These are phyloP conservation scores for Aspergillus glaucus DNA, from an alignment of 2,329 filamentous ascomycete genomes.

Conservation along the genomic window DNA sequence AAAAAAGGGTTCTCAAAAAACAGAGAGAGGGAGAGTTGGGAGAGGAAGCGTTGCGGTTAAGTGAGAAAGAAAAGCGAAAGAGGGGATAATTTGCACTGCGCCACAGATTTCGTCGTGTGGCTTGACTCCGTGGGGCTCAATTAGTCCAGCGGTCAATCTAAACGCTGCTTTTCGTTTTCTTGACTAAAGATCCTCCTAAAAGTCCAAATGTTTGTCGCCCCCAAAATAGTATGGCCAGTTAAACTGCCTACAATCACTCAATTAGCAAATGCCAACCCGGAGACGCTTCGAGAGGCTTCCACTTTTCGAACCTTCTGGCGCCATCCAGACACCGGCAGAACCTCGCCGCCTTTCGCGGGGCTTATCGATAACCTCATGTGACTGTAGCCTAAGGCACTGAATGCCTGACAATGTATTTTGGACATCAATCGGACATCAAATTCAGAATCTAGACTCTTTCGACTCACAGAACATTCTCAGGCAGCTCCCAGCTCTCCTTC, in stretches of 20 bases:
- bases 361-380: constrained; percentile 1
- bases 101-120: constrained; percentile 4
- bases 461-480: too few species aligned
- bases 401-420: background rate
- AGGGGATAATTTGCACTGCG: background rate
- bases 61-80: background rate
- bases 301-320: constrained; percentile 36
- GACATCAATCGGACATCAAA: background rate
- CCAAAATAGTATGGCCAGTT: background rate
- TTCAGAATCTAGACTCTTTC: too few species aligned
- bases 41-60: background rate
- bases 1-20: background rate
- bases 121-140: constrained; percentile 1
- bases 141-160: background rate
- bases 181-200: too few species aligned
- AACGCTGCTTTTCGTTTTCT: background rate
- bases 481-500: too few species aligned
- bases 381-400: background rate
- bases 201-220: too few species aligned
- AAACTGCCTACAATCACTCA: background rate
- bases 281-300: constrained; percentile 1
- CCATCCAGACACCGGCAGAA: constrained; percentile 20
- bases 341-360: constrained; percentile 13
- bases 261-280: constrained; percentile 1
- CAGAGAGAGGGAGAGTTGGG: background rate